Conservation (phyloP, 2,329 filamentous ascomycete genomes). For the Fusarium sp. region DNA sequence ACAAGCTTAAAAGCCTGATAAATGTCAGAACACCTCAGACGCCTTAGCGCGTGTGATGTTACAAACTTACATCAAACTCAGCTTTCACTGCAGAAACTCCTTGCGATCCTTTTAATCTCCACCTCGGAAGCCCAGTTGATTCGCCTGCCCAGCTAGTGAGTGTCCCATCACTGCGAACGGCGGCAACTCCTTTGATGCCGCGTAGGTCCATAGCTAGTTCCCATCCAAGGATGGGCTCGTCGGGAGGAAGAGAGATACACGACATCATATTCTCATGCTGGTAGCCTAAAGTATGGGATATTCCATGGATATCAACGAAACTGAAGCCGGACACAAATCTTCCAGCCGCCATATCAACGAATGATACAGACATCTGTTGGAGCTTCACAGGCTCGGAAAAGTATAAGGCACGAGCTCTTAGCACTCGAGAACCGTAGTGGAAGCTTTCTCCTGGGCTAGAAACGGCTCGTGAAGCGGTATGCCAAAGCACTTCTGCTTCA, state of each 20-base stretch:
- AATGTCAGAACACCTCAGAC: neutral
- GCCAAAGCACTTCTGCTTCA: neutral
- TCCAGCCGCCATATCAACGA: neutral
- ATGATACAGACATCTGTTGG: conserved; percentile 4
- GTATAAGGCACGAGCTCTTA: neutral
- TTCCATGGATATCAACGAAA: neutral
- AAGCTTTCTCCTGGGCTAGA: rapidly evolving
- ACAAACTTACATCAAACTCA: neutral
- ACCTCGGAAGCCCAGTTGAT: neutral
- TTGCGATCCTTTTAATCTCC: neutral
- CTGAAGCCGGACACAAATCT: conserved; percentile 9
- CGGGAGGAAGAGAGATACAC: neutral
- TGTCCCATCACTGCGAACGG: neutral
- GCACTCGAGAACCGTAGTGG: neutral
- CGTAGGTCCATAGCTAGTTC: neutral
- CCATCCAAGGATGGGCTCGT: neutral
- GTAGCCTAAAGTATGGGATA: neutral
- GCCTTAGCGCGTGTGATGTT: rapidly evolving
- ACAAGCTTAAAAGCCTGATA: neutral
- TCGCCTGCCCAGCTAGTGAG: neutral
- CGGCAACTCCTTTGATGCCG: neutral
- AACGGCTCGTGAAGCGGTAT: neutral
- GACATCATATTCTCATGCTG: neutral
- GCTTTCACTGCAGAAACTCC: neutral
- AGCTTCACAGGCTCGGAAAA: neutral